Conservation (phyloP, 768 basidiomycete species). For the Ramaria sp. region DNA sequence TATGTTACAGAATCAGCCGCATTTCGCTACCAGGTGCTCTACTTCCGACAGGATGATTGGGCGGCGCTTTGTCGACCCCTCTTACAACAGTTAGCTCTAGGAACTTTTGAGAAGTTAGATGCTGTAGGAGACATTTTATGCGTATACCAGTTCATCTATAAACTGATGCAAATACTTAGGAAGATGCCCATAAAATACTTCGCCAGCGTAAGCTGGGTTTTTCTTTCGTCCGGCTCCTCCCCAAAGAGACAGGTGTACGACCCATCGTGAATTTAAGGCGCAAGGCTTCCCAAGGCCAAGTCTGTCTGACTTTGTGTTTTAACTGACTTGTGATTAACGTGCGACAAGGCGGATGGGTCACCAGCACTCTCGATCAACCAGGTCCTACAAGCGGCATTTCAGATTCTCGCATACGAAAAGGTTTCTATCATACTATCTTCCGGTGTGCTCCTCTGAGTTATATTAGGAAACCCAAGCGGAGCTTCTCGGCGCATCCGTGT, state of each 20-base stretch:
- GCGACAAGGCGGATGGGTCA: conserved; percentile 4
- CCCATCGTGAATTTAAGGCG: conserved; percentile 87
- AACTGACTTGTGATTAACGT: conserved; percentile 9
- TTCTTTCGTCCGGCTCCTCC: conserved; percentile 79
- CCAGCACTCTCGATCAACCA: conserved; percentile 71
- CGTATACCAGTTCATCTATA: neutral
- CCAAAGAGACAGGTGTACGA: conserved; percentile 90
- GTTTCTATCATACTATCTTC: conserved; percentile 25
- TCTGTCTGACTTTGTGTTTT: conserved; percentile 13
- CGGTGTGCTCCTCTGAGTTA: neutral
- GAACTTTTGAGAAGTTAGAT: conserved; percentile 61
- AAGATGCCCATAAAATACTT: conserved; percentile 52
- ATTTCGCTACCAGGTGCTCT: conserved; percentile 72
- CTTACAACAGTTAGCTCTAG: conserved; percentile 55
- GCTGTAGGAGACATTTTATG: conserved; percentile 34
- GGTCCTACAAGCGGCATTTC: conserved; percentile 72
- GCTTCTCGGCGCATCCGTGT: conserved; percentile 71
- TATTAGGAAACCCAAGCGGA: conserved; percentile 48
- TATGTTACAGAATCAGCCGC: conserved; percentile 90
- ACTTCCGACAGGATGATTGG: conserved; percentile 96
- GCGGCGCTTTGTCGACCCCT: conserved; percentile 70
- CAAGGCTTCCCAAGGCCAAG: conserved; percentile 28
- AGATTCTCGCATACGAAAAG: conserved; percentile 82
- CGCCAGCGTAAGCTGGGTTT: conserved; percentile 69
- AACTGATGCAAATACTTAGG: conserved; percentile 24